A percentile compares a stretch with the other conserved stretches of the same genome.
Conservation (phyloP, 169 alveolate genomes). For the Cryptosporidium meleagridis region DNA sequence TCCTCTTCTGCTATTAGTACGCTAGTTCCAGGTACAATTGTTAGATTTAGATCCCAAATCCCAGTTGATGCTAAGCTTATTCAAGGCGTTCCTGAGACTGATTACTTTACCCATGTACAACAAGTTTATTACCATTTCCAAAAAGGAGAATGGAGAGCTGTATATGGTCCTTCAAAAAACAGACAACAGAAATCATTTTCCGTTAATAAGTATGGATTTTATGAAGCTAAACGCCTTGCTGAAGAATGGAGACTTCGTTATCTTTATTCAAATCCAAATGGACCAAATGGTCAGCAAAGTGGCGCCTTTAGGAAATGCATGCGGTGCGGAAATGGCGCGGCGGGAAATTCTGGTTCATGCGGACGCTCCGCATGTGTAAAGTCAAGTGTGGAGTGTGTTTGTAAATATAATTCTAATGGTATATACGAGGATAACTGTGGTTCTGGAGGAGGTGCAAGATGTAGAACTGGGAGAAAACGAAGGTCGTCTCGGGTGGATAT, state of each 20-base stretch:
- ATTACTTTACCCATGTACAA: conserved; percentile 68
- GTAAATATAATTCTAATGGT: neutral
- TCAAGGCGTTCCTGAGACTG: conserved; percentile 72
- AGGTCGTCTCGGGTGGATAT: conserved; percentile 4
- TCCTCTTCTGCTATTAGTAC: conserved; percentile 30
- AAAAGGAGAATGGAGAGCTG: conserved; percentile 74
- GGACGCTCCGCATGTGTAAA: neutral
- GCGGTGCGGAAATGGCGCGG: conserved; percentile 1
- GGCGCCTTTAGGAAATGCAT: neutral
- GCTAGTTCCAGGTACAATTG: conserved; percentile 68
- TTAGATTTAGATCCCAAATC: conserved; percentile 67
- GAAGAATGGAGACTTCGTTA: conserved; percentile 70
- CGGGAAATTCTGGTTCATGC: conserved; percentile 12
- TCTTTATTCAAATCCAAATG: conserved; percentile 61
- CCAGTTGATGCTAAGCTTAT: conserved; percentile 70
- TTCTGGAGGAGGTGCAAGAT: conserved; percentile 1
- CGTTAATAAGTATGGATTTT: conserved; percentile 63
- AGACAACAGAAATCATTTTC: conserved; percentile 74
- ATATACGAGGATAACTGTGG: neutral
- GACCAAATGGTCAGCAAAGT: neutral
- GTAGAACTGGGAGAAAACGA: conserved; percentile 22
- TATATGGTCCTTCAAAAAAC: conserved; percentile 72
- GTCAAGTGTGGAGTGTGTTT: neutral
- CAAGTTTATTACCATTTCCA: conserved; percentile 72
- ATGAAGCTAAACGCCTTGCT: conserved; percentile 62